Evolutionary conservation across 306 rosid genomes (phyloP).

Genomic region (Acacia melanoxylon): DNA sequence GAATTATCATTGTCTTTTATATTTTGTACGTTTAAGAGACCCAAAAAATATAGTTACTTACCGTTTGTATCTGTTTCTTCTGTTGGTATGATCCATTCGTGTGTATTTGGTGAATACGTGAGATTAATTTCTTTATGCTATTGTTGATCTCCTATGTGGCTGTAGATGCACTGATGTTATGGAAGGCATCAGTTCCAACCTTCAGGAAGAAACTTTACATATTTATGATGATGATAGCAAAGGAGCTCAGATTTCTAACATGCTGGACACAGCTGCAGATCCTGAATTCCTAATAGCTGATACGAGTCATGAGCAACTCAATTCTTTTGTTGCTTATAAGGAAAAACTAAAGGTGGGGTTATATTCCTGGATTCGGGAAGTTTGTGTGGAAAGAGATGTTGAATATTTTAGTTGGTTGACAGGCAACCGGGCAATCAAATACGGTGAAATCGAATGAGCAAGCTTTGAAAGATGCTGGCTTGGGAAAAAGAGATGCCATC

Average conservation of each 20-base stretch:
- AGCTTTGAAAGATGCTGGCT: slow-evolving; percentile 75
- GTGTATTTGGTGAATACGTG: background rate
- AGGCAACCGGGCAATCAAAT: slow-evolving; percentile 73
- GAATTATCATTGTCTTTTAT: background rate
- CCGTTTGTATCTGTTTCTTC: background rate
- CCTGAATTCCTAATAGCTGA: slow-evolving; percentile 92
- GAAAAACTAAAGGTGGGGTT: slow-evolving; percentile 68
- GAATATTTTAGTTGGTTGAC: slow-evolving; percentile 32
- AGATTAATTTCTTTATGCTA: slow-evolving; percentile 22
- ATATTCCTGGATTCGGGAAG: slow-evolving; percentile 29
- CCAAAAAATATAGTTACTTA: too few relatives aligned
- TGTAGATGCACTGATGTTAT: slow-evolving; percentile 66
- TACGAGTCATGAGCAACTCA: slow-evolving; percentile 83
- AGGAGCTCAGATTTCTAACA: slow-evolving; percentile 77
- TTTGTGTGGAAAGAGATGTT: slow-evolving; percentile 33
- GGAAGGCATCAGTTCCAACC: slow-evolving; percentile 65
- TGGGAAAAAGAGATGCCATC: slow-evolving; percentile 66
- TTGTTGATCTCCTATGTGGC: slow-evolving; percentile 33
- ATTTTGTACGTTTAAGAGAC: background rate
- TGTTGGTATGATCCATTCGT: slow-evolving; percentile 8
- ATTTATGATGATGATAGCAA: slow-evolving; percentile 62
- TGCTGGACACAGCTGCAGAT: slow-evolving; percentile 77
- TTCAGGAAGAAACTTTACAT: slow-evolving; percentile 55
- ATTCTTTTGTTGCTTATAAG: slow-evolving; percentile 67
- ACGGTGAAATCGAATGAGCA: slow-evolving; percentile 68